Evolutionary conservation across 306 rosid species (phyloP), one percentile per base, ranked within the genome.

Genomic region (Quercus agrifolia): DNA sequence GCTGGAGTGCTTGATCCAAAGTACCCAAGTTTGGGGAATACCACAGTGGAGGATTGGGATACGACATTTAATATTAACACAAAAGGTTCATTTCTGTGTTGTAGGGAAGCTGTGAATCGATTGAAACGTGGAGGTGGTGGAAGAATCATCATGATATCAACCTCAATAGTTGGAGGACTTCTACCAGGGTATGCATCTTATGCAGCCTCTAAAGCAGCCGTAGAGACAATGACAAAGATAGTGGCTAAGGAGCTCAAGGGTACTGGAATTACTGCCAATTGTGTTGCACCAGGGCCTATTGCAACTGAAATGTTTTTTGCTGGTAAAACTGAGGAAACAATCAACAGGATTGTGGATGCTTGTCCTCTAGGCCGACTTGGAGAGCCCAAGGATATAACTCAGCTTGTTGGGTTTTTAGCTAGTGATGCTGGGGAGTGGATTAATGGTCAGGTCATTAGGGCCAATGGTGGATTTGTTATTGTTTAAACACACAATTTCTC

Each of bases 211-310:
- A 89, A 87, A 78, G 88, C 91, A 0, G 89, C 91, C 0, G 89
- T 83, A 69, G 93, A 89, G 73, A 62, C 88, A 0, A 85, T 87
- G 88, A n/a, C 83, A 0, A 89, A 83, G 78, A 76, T 85, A 4
- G 52, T 80, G 31, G 92, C 92, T 0, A 89, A 89, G 86, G 92
- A 87, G 84, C 73, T 89, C n/a, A 87, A 78, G 77, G 90, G 90
- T 7, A 83, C 54, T 0, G 77, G 86, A 28, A 76, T 87, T 0
- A 83, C 90, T 0, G 88, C 84, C 0, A 89, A 89, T 57, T 87
- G 85, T 63, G 81, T 89, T 11, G 91, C 90, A 0, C 89, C 89
- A 0, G 92, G 92, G 12, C 89, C 90, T 0, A 71, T 82, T 0
- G 92, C 88, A 1, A 89, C 89, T 0, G 90, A 89, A 6, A 3